A percentile compares a stretch with the other conserved stretches of the same genome.
phyloP scores from a whole-genome alignment of 2,329 filamentous ascomycete genomes.

The Paraphoma sp. region DNA sequence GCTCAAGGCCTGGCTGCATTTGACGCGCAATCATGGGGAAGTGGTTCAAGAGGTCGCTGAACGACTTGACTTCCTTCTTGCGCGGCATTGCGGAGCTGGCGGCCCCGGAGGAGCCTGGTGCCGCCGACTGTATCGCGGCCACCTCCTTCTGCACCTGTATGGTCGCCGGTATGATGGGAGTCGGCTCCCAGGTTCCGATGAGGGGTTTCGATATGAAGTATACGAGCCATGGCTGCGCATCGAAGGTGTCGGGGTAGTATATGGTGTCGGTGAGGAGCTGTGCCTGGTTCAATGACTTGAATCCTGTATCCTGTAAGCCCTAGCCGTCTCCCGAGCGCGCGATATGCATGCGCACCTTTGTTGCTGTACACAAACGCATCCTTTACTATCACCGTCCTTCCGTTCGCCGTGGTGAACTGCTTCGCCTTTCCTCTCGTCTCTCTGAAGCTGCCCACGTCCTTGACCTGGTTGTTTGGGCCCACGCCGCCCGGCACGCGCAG shows the following conservation, averaged over 20 bases:
- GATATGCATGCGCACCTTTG: slow-evolving; percentile 69
- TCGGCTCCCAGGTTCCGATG: slow-evolving; percentile 80
- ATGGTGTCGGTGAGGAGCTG: slow-evolving; percentile 83
- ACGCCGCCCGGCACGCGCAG: slow-evolving; percentile 74
- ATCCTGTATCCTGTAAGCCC: slow-evolving; percentile 63
- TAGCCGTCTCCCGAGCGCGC: not conserved
- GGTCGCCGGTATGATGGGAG: slow-evolving; percentile 71
- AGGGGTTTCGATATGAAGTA: slow-evolving; percentile 94
- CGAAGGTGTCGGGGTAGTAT: slow-evolving; percentile 88
- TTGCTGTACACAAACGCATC: slow-evolving; percentile 93
- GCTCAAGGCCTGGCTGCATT: slow-evolving; percentile 91
- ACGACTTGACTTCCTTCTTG: slow-evolving; percentile 92
- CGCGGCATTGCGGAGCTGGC: slow-evolving; percentile 57
- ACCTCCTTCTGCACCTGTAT: slow-evolving; percentile 28
- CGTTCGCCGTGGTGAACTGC: slow-evolving; percentile 91
- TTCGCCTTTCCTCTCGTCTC: slow-evolving; percentile 93
- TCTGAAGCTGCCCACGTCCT: slow-evolving; percentile 66
- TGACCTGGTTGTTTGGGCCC: slow-evolving; percentile 54
- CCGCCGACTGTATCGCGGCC: slow-evolving; percentile 5
- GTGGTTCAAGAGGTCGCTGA: slow-evolving; percentile 85
- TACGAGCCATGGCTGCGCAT: slow-evolving; percentile 91
- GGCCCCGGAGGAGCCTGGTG: slow-evolving; percentile 27
- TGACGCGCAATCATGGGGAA: slow-evolving; percentile 96
- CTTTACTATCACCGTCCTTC: slow-evolving; percentile 91
- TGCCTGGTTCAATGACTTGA: slow-evolving; percentile 89